These are phyloP conservation scores for Tephrocybe sp. DNA, from an alignment of 768 basidiomycete species.

Conservation along the genomic window DNA sequence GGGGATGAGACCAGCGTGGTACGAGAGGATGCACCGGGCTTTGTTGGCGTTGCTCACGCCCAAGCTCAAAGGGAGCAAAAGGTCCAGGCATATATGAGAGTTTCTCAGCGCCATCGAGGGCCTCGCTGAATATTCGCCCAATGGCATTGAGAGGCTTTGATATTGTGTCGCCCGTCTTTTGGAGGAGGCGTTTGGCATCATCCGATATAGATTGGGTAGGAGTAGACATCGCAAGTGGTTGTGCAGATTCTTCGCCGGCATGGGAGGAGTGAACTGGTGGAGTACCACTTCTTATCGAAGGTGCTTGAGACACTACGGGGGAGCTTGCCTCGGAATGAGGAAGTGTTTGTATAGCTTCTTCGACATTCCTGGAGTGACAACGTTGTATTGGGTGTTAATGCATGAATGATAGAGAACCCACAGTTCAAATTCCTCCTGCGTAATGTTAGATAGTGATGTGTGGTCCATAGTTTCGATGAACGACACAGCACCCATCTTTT, in stretches of 20 bases:
- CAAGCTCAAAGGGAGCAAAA: slow-evolving; percentile 66
- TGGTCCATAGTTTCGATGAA: slow-evolving; percentile 99
- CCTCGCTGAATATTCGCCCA: slow-evolving; percentile 83
- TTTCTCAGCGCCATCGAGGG: slow-evolving; percentile 69
- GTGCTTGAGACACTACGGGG: slow-evolving; percentile 28
- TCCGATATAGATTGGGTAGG: slow-evolving; percentile 53
- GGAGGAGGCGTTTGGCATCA: slow-evolving; percentile 80
- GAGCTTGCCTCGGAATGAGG: slow-evolving; percentile 41
- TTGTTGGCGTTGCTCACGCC: slow-evolving; percentile 45
- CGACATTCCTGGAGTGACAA: slow-evolving; percentile 39
- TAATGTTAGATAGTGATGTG: slow-evolving; percentile 88
- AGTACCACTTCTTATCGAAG: slow-evolving; percentile 19
- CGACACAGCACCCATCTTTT: slow-evolving; percentile 90
- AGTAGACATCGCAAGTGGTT: slow-evolving; percentile 65
- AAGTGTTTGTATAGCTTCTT: slow-evolving; percentile 48
- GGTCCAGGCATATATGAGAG: slow-evolving; percentile 65
- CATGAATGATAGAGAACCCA: slow-evolving; percentile 23
- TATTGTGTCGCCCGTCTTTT: slow-evolving; percentile 88
- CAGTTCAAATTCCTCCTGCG: slow-evolving; percentile 90
- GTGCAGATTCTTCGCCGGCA: slow-evolving; percentile 87
- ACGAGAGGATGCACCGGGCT: slow-evolving; percentile 21
- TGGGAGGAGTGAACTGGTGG: slow-evolving; percentile 38
- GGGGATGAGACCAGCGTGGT: slow-evolving; percentile 39
- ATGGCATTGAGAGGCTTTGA: slow-evolving; percentile 91
- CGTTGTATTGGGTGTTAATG: not conserved